Base-by-base conservation (phyloP, 169 alveolate genomes). In the Blepharisma undulans region DNA sequence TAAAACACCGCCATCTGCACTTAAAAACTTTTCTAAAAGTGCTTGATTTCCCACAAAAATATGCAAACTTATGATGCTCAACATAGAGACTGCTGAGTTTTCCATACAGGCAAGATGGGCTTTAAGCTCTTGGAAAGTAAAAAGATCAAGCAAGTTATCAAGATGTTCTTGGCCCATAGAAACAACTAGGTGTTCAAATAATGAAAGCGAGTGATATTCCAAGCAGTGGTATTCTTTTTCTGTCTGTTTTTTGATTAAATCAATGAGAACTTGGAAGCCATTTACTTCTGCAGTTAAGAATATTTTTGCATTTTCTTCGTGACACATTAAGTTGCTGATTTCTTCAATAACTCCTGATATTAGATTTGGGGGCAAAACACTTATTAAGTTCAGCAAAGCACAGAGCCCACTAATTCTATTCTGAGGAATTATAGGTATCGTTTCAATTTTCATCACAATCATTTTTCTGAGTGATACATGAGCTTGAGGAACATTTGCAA, bases 271-370 rank as follows among this genome's bases (percentile, higher is more conserved):
- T 25, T 21, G 27, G 27, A 86, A 27, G 0, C 91, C 91, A 19
- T 29, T 33, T 10, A 86, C 91, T n/a, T 86, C 84, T 21, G 84
- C 5, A 14, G 82, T 61, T n/a, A 86, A 71, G 33, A 86, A 86
- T n/a, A 86, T 19, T 22, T 86, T 61, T 4, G 84, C 91, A 72
- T 86, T 86, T 60, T 86, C 80, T 33, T 86, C 91, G 7, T 21
- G 25, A 27, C 29, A 27, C 32, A 86, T 29, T n/a, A 86, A 66
- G 6, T 86, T 86, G 22, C 76, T 72, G 5, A 86, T 25, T 19
- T 32, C 22, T 22, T 86, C 84, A 22, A 86, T 21, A 5, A 61
- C 72, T 1, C 84, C 84, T 27, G 60, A 19, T 19, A 72, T 19
- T 12, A 22, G 32, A 19, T 61, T 36, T 19, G 84, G 72, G 71